phyloP scores from a whole-genome alignment of 371 early-diverging fungal species.

The Haplosporangium sp. region DNA sequence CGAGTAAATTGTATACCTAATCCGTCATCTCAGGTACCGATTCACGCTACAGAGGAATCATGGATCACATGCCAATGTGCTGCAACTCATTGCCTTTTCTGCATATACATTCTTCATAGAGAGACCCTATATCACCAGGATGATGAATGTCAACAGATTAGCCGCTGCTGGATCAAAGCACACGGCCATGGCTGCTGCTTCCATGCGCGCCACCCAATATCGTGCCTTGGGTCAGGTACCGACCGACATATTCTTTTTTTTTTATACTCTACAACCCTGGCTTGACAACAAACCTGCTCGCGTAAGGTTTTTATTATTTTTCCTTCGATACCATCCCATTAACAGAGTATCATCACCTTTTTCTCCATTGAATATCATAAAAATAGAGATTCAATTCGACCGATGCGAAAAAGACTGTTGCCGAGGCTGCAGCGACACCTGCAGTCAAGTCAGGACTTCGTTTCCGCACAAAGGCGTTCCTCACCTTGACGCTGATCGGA shows the following conservation, averaged over 20 bases:
- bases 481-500: slow-evolving; percentile 50
- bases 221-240: slow-evolving; percentile 53
- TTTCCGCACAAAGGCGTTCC: slow-evolving; percentile 51
- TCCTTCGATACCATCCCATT: too few relatives aligned
- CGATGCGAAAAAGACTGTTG: slow-evolving; percentile 28
- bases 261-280: background rate
- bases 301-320: too few relatives aligned
- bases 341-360: background rate
- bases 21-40: too few relatives aligned
- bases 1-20: too few relatives aligned
- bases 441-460: slow-evolving; percentile 44
- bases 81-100: background rate
- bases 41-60: too few relatives aligned
- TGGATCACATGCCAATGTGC: too few relatives aligned
- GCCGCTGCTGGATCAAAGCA: slow-evolving; percentile 43
- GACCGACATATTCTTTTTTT: background rate
- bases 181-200: slow-evolving; percentile 31
- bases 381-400: slow-evolving; percentile 49
- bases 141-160: slow-evolving; percentile 49
- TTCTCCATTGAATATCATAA: background rate
- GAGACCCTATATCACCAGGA: too few relatives aligned
- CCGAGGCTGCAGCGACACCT: slow-evolving; percentile 32
- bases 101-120: slow-evolving; percentile 1
- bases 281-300: too few relatives aligned
- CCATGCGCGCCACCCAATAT: slow-evolving; percentile 45